These are phyloP conservation scores for Gossypium lobatum DNA, from an alignment of 441 rosid species.

Conservation along the genomic window DNA sequence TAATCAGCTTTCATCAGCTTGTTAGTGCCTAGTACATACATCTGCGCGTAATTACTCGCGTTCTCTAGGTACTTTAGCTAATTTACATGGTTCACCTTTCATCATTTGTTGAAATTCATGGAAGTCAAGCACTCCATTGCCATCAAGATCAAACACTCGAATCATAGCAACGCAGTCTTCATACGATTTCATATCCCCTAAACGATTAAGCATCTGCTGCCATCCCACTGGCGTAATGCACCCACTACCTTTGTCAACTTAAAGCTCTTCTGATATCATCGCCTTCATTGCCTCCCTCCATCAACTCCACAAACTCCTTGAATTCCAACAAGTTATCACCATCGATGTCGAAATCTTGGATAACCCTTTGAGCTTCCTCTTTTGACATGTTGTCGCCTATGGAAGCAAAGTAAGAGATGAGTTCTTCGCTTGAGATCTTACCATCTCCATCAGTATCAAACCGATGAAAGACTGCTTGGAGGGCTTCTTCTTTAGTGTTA, in stretches of 20 bases:
- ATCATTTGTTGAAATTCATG: slow-evolving; percentile 77
- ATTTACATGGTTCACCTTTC: slow-evolving; percentile 4
- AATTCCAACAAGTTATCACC: slow-evolving; percentile 57
- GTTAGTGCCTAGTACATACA: no score
- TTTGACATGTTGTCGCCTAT: slow-evolving; percentile 64
- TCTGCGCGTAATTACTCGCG: no score
- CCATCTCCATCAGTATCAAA: slow-evolving; percentile 64
- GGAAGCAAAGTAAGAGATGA: slow-evolving; percentile 53
- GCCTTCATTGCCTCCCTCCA: slow-evolving; percentile 29
- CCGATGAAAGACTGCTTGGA: slow-evolving; percentile 44
- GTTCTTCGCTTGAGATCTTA: slow-evolving; percentile 58
- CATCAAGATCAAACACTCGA: slow-evolving; percentile 56
- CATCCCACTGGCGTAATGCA: slow-evolving; percentile 65
- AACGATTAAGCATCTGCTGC: slow-evolving; percentile 56
- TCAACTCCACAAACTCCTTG: slow-evolving; percentile 50
- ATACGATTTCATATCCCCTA: slow-evolving; percentile 57
- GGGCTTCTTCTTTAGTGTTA: slow-evolving; percentile 28
- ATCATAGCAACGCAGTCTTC: slow-evolving; percentile 77
- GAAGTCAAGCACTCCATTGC: slow-evolving; percentile 79
- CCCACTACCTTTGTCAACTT: slow-evolving; percentile 67
- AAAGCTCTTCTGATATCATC: slow-evolving; percentile 59
- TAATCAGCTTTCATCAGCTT: no score
- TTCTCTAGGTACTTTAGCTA: background rate
- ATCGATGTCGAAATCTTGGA: slow-evolving; percentile 51
- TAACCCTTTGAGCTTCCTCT: slow-evolving; percentile 49